Evolutionary conservation across 2,329 filamentous ascomycete species (phyloP), one percentile per base, ranked within the genome.

Genomic region (Aspergillus fijiensis): DNA sequence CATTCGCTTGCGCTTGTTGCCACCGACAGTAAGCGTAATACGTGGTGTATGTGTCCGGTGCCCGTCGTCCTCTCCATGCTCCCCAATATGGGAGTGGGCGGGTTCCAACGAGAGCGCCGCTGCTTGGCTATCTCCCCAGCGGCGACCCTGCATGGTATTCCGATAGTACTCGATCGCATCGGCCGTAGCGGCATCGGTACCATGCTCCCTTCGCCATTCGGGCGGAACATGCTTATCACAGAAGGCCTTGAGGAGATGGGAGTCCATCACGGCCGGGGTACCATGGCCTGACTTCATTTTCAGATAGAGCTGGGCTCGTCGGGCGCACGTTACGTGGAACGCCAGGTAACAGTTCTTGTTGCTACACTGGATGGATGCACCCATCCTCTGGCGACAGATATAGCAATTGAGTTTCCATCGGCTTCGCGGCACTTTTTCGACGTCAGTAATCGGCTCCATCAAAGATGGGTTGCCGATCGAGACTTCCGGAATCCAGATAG

Each of bases 401-500:
- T 99, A 99, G 79, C 95, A 99, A 47, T 86, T 88, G 71, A 97
- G 81, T 74, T 91, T 96, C 95, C 95, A 99, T 63, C 95, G 86
- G 62, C 89, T 93, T 73, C 92, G 95, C 0, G 95, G 95, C 3
- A 99, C 94, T 76, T 97, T 97, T 74, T 99, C 95, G 39, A 99
- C 91, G 68, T 98, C 95, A 82, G 95, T 96, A 54, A 99, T 92
- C 0, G 95, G 95, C 72, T 99, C 95, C 91, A 98, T 97, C 73
- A 98, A 95, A 7, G 93, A 96, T 63, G 92, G 90, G 71, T 99
- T 99, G 14, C 93, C 95, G 53, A 99, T 86, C 4, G 91, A 94
- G 6, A 98, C 92, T 77, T 99, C 95, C 0, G 95, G 95, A 69
- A 99, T 97, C 95, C 95, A 99, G 81, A 98, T 95, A 33, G 95